A percentile compares a stretch with the other conserved stretches of the same genome.
phyloP scores from a whole-genome alignment of 1,139 yeast genomes.

The Pichia terricola region DNA sequence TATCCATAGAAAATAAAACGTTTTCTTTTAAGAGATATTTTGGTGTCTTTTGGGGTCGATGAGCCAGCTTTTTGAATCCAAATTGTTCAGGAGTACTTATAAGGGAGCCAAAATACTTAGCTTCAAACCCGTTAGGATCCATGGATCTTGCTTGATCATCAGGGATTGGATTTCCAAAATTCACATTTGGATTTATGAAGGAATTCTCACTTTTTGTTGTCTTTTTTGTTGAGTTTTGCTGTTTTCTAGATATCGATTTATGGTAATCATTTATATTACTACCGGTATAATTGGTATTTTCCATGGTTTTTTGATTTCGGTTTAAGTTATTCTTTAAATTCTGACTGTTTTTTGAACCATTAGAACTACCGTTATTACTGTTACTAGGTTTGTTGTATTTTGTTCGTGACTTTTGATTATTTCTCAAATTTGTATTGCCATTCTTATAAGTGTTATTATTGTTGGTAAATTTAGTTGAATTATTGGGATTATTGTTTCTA shows the following conservation, averaged over 20 bases:
- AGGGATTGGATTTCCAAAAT: background rate
- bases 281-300: no score
- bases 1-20: conserved; percentile 20
- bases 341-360: no score
- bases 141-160: background rate
- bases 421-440: background rate
- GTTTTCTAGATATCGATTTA: background rate
- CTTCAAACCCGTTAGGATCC: conserved; percentile 13
- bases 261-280: no score
- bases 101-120: conserved; percentile 23
- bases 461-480: background rate
- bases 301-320: no score
- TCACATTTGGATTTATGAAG: background rate
- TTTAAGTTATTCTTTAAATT: no score
- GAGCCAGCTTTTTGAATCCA: conserved; percentile 20
- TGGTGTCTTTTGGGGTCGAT: conserved; percentile 16
- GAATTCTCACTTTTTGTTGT: background rate
- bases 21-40: conserved; percentile 24
- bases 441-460: background rate
- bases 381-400: no score
- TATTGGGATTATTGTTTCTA: background rate
- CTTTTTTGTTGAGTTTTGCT: background rate
- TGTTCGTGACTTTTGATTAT: no score
- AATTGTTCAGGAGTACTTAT: conserved; percentile 17
- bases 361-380: no score